These are phyloP conservation scores for Neurospora hispaniola DNA, from an alignment of 495 filamentous ascomycete species.

Conservation along the genomic window DNA sequence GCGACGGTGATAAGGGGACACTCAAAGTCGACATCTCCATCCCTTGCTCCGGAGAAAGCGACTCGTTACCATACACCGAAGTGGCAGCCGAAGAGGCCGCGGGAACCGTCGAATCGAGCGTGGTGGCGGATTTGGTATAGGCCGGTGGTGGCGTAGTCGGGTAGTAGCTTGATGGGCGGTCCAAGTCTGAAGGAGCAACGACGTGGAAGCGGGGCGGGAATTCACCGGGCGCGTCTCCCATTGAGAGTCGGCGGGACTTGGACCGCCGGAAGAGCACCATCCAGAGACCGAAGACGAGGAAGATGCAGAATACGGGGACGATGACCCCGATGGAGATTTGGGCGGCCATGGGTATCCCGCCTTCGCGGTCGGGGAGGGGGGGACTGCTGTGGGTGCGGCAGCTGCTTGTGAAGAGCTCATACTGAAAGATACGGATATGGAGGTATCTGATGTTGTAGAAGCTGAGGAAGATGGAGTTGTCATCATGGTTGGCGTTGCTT, in stretches of 20 bases:
- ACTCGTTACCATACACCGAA: neutral
- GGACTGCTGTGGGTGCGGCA: neutral
- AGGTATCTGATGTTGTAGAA: neutral
- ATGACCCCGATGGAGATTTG: slow-evolving; percentile 6
- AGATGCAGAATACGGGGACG: slow-evolving; percentile 5
- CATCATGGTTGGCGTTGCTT: neutral
- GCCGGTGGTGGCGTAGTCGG: neutral
- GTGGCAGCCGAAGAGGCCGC: neutral
- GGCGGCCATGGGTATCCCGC: slow-evolving; percentile 1
- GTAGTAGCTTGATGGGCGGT: neutral
- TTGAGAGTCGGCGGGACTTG: neutral
- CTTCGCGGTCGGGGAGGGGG: neutral
- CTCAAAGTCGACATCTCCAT: neutral
- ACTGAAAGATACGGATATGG: neutral
- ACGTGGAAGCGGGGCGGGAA: neutral
- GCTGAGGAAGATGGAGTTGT: neutral
- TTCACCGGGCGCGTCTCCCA: neutral
- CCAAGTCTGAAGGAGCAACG: neutral
- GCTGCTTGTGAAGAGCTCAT: neutral
- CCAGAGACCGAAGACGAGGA: slow-evolving; percentile 4
- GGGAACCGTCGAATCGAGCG: neutral
- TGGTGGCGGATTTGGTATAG: neutral
- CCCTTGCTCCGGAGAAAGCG: neutral
- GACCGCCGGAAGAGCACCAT: slow-evolving; percentile 4
- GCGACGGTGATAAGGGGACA: neutral